Evolutionary conservation across 352 stramenopile genomes (phyloP), one percentile per base, ranked within the genome.

Genomic region (Phytophthora sojae): DNA sequence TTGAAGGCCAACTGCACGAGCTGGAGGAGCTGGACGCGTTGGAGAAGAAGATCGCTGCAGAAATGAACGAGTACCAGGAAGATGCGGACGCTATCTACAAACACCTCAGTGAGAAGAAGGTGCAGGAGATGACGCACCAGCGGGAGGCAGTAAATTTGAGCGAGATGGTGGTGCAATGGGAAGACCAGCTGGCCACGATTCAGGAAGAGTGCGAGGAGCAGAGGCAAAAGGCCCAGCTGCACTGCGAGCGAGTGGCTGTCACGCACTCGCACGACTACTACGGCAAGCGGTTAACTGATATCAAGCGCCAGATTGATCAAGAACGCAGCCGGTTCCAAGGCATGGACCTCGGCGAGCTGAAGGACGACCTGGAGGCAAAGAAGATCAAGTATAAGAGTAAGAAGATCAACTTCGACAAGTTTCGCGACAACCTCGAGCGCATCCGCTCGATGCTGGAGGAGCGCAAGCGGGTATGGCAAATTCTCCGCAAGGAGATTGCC

Each of bases 331-430:
- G 86, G 6, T 96, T 95, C 69, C 78, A 93, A 69, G 85, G 88
- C 29, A 96, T 96, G 89, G 86, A 96, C 51, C 67, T 96, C 25
- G 75, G 79, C 23, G 87, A 96, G 30, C 66, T 96, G n/a, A 72
- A 76, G 14, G 64, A 92, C 58, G 89, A 96, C 62, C 80, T 90
- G 69, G 83, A 94, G 60, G 80, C 87, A 23, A 96, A 93, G 61
- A 74, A 71, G 8, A 59, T 89, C 47, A 94, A 96, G 37, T 94
- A 82, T 53, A 62, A 74, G 23, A 83, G 74, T 39, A 94, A 96
- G 67, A 86, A 89, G 57, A 53, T 39, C 9, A 92, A 84, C 49
- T 88, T 79, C 30, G 83, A 92, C 37, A 73, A 79, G 53, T 91
- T 95, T 62, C 61, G 76, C 2, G 70, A 83, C 35, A 94, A 96